Evolutionary conservation across 176 grass and related monocot species (phyloP).

Genomic region (Eleusine indica): DNA sequence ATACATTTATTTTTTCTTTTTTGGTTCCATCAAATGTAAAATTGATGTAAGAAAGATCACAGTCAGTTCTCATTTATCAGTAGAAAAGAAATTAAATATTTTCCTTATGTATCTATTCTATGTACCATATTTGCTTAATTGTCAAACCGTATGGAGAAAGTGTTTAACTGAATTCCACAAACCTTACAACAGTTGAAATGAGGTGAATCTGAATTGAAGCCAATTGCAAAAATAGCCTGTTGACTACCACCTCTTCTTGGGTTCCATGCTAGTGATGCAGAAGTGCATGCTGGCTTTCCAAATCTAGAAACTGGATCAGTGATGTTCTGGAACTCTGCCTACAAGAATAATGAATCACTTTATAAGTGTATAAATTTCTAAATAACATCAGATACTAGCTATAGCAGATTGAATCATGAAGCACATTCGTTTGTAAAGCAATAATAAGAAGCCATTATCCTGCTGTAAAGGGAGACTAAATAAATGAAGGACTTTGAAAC

Average conservation of each 20-base stretch:
- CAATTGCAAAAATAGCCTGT: conserved; percentile 83
- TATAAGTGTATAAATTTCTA: neutral
- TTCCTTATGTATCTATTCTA: conserved; percentile 15
- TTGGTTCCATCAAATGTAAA: conserved; percentile 24
- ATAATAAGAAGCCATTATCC: conserved; percentile 17
- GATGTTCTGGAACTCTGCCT: conserved; percentile 95
- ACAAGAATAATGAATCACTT: conserved; percentile 36
- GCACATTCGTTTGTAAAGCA: neutral
- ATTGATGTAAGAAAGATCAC: conserved; percentile 22
- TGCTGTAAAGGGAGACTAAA: conserved; percentile 1
- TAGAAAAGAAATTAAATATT: neutral
- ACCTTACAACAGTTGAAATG: conserved; percentile 92
- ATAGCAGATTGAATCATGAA: conserved; percentile 10
- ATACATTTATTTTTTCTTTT: conserved; percentile 20
- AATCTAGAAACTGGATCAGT: conserved; percentile 67
- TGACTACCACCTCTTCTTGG: conserved; percentile 62
- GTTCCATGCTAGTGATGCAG: conserved; percentile 84
- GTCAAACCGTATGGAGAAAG: conserved; percentile 17
- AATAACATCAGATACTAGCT: conserved; percentile 15
- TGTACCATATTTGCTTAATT: conserved; percentile 5
- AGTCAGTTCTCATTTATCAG: neutral
- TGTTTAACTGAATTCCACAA: conserved; percentile 21
- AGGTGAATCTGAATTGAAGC: conserved; percentile 84
- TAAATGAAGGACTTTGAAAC: conserved; percentile 9
- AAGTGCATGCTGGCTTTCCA: conserved; percentile 66